Evolutionary conservation across 768 basidiomycete species (phyloP).

Genomic region (Atractiella rhizophila): DNA sequence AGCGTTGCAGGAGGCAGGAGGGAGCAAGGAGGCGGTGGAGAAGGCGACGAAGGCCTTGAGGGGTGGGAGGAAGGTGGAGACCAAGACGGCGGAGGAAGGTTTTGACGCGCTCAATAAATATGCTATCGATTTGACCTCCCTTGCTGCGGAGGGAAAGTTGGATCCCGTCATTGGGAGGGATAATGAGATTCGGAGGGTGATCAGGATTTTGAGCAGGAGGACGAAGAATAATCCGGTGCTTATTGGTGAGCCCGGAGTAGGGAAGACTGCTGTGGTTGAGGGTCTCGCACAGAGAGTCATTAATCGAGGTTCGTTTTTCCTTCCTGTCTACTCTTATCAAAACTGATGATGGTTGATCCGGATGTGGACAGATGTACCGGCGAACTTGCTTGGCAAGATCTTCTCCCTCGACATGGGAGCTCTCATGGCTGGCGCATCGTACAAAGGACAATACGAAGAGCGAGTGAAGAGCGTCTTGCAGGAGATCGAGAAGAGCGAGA

Average conservation of each 20-base stretch:
- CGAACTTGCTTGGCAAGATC: constrained; percentile 41
- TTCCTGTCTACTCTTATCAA: no score
- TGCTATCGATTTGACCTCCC: constrained; percentile 21
- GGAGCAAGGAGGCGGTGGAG: constrained; percentile 41
- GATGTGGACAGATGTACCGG: constrained; percentile 82
- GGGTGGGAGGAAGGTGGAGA: constrained; percentile 64
- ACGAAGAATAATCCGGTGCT: constrained; percentile 96
- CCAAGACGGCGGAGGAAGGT: constrained; percentile 61
- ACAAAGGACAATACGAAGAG: constrained; percentile 92
- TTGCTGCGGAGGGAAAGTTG: constrained; percentile 24
- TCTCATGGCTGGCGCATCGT: constrained; percentile 72
- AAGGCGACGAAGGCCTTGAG: constrained; percentile 53
- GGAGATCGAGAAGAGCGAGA: constrained; percentile 69
- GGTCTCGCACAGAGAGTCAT: constrained; percentile 86
- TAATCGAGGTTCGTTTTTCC: no score
- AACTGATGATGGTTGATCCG: no score
- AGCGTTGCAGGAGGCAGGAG: constrained; percentile 46
- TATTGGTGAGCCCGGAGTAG: constrained; percentile 42
- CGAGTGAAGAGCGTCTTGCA: constrained; percentile 73
- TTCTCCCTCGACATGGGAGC: constrained; percentile 86
- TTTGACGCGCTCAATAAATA: constrained; percentile 73
- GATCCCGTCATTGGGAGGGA: constrained; percentile 25
- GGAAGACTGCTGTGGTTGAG: constrained; percentile 86
- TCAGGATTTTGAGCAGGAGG: constrained; percentile 22
- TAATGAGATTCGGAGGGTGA: constrained; percentile 14